These are phyloP conservation scores for Exophiala bonariae DNA, from an alignment of 2,329 filamentous ascomycete genomes.

Conservation along the genomic window DNA sequence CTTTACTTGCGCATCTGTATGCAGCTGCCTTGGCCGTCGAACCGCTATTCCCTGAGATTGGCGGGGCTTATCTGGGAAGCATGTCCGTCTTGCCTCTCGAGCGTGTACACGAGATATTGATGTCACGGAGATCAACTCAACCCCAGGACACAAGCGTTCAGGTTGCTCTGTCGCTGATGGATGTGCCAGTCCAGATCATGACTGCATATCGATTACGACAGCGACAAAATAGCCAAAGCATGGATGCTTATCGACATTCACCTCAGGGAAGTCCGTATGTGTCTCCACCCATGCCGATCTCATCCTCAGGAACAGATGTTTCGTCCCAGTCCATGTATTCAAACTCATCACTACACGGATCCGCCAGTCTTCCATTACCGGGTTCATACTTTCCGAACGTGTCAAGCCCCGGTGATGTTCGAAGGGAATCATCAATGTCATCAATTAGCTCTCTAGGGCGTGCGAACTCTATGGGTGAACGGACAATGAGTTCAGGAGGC, in stretches of 20 bases:
- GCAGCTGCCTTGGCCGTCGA: slow-evolving; percentile 84
- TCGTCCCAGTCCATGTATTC: slow-evolving; percentile 35
- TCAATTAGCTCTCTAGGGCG: slow-evolving; percentile 29
- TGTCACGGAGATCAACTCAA: slow-evolving; percentile 65
- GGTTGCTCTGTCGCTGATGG: slow-evolving; percentile 67
- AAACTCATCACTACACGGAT: slow-evolving; percentile 40
- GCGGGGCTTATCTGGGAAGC: slow-evolving; percentile 81
- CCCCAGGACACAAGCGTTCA: slow-evolving; percentile 59
- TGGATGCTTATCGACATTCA: slow-evolving; percentile 22
- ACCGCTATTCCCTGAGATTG: slow-evolving; percentile 87
- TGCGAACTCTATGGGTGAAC: slow-evolving; percentile 29
- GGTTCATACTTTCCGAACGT: slow-evolving; percentile 33
- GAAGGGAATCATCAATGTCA: slow-evolving; percentile 37
- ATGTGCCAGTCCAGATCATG: slow-evolving; percentile 69
- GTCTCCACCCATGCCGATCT: slow-evolving; percentile 15
- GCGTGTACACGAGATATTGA: slow-evolving; percentile 76
- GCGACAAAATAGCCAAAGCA: slow-evolving; percentile 41
- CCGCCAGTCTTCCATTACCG: slow-evolving; percentile 38
- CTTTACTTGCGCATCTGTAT: slow-evolving; percentile 89
- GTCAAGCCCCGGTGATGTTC: slow-evolving; percentile 27
- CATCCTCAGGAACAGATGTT: slow-evolving; percentile 16
- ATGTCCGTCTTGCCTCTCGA: slow-evolving; percentile 79
- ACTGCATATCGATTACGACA: slow-evolving; percentile 68
- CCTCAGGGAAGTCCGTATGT: slow-evolving; percentile 25
- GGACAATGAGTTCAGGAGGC: slow-evolving; percentile 15